Evolutionary conservation across 2,329 filamentous ascomycete species (phyloP), one percentile per base, ranked within the genome.

Genomic region (Paraphoma chrysanthemicola): DNA sequence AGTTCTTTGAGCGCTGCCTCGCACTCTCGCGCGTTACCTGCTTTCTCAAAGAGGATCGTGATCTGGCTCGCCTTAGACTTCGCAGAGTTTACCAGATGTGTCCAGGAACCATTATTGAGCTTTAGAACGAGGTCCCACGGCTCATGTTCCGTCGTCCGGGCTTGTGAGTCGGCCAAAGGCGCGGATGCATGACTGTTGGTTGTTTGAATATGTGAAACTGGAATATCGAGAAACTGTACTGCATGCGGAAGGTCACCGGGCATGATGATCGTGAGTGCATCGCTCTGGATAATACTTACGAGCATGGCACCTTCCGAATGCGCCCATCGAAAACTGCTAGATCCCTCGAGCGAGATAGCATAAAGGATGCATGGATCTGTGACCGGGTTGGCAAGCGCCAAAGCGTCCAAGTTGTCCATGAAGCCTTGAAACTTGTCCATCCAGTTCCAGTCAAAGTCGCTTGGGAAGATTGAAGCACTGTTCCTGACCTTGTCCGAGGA

Each of bases 181-280:
- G 29, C 55, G 11, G 67, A 61, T 16, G 59, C 60, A 39, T 56
- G 56, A 14, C 53, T 44, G 1, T 43, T 30, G 4, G 51, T 53
- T 9, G 53, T 47, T 12, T 55, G 17, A 38, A 76, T 67, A 28
- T 67, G 60, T 11, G 44, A 29, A 17, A 73, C 31, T 7, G 72
- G 69, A 29, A 77, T 57, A 29, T 75, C 72, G 11, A 76, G 44
- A 48, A 72, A 73, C 1, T 54, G 44, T 10, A 69, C 51, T 1
- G 64, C 39, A 48, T 54, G 53, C 8, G 66, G 53, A 18, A 52
- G n/a, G 9, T 30, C 31, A 29, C 69, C 59, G 14, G 67, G 56
- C 6, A 58, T 48, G 7, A 74, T 48, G 30, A 75, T 47, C 7
- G 69, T 70, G 44, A 75, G 39, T 5, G 51, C 31, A 11, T 59